Evolutionary conservation across 495 filamentous ascomycete genomes (phyloP).

Genomic region (Penicillium cosmopolitanum): DNA sequence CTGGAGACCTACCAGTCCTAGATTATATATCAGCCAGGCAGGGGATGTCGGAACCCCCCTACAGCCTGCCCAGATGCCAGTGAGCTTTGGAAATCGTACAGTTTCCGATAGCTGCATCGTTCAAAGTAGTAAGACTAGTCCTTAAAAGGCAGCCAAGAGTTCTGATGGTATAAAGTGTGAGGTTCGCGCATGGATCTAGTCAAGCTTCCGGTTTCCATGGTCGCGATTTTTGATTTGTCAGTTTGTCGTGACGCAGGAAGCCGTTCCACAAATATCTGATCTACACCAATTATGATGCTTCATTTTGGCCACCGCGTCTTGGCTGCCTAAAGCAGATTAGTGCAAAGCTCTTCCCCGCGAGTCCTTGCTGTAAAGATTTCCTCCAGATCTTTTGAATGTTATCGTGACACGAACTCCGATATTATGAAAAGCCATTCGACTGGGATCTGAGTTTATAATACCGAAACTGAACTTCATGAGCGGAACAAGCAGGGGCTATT

Average conservation of each 20-base stretch:
- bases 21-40: too few relatives aligned
- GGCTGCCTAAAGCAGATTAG: conserved; percentile 1
- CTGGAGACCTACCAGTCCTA: too few relatives aligned
- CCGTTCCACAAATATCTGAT: background rate
- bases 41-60: too few relatives aligned
- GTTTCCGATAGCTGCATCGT: too few relatives aligned
- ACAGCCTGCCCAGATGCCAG: too few relatives aligned
- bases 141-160: background rate
- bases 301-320: background rate
- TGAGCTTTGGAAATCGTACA: too few relatives aligned
- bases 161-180: background rate
- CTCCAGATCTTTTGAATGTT: background rate
- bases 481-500: background rate
- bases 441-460: background rate
- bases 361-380: background rate
- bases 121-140: too few relatives aligned
- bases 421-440: too few relatives aligned
- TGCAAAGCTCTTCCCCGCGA: background rate
- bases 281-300: background rate
- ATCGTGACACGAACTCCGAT: background rate
- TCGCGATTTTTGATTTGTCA: conserved; percentile 1
- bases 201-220: background rate
- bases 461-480: background rate
- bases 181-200: background rate
- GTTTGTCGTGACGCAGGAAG: background rate